phyloP scores from a whole-genome alignment of 768 basidiomycete genomes.

The Leccinum imitatum region DNA sequence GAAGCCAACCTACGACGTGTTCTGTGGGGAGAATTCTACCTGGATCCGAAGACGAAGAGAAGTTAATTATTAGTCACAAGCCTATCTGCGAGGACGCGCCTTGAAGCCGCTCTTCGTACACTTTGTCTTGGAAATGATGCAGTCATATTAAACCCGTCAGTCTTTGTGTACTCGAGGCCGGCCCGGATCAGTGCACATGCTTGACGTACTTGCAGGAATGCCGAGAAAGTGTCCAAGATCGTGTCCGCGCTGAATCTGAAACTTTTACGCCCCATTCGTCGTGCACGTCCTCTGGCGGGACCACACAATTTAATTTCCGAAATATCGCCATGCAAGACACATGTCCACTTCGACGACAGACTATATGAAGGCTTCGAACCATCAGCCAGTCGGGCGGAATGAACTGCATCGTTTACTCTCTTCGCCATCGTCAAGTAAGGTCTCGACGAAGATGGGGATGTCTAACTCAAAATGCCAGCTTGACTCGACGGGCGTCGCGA shows the following conservation, averaged over 20 bases:
- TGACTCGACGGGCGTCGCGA: too few species aligned
- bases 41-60: constrained; percentile 93
- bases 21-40: constrained; percentile 96
- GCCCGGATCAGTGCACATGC: not conserved
- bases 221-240: constrained; percentile 88
- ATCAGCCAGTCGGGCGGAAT: too few species aligned
- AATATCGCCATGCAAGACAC: too few species aligned
- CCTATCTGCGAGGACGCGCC: constrained; percentile 76
- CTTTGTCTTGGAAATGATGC: constrained; percentile 94
- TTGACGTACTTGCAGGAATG: constrained; percentile 55
- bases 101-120: constrained; percentile 97
- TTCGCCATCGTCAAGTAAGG: too few species aligned
- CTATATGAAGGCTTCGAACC: too few species aligned
- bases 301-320: too few species aligned
- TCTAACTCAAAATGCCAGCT: too few species aligned
- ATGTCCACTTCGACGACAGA: too few species aligned
- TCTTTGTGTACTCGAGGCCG: constrained; percentile 17
- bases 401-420: too few species aligned
- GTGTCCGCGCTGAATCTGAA: constrained; percentile 79
- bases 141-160: constrained; percentile 85
- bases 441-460: too few species aligned
- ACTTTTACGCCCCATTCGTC: constrained; percentile 45
- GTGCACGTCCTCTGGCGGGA: too few species aligned
- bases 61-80: constrained; percentile 77
- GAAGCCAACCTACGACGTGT: constrained; percentile 83